phyloP scores from a whole-genome alignment of 164 flowering plant genomes.

The Vitis labrusca region DNA sequence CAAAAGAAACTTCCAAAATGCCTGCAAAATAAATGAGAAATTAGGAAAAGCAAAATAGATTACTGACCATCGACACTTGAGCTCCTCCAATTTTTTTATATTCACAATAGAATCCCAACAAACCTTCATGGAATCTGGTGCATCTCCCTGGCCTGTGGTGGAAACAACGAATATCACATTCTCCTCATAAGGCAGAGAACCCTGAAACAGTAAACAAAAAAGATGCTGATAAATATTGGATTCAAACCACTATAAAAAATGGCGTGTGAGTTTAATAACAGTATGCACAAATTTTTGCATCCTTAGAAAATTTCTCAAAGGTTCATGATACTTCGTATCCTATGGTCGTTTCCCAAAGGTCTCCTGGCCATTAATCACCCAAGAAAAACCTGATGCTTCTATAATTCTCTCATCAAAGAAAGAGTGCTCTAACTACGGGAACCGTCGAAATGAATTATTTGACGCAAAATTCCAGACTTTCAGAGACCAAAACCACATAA shows the following conservation, averaged over 20 bases:
- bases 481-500: background rate
- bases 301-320: no score
- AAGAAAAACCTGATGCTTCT: no score
- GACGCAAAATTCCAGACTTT: no score
- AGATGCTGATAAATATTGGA: background rate
- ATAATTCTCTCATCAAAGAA: no score
- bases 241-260: background rate
- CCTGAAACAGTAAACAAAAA: constrained; percentile 39
- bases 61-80: no score
- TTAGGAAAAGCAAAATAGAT: background rate
- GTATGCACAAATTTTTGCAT: background rate
- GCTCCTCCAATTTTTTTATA: background rate
- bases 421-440: no score
- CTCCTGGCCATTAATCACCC: no score
- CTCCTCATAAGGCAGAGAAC: constrained; percentile 40
- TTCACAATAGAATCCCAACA: constrained; percentile 5
- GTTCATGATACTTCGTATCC: no score
- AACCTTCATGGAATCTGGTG: constrained; percentile 92
- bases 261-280: background rate
- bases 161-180: constrained; percentile 79
- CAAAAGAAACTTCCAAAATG: constrained; percentile 81
- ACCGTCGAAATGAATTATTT: no score
- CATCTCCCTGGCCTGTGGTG: constrained; percentile 94
- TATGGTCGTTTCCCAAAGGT: no score
- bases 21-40: constrained; percentile 38